Base-by-base conservation (phyloP, 805 yeast genomes). In the Diddensiella santjacobensis region DNA sequence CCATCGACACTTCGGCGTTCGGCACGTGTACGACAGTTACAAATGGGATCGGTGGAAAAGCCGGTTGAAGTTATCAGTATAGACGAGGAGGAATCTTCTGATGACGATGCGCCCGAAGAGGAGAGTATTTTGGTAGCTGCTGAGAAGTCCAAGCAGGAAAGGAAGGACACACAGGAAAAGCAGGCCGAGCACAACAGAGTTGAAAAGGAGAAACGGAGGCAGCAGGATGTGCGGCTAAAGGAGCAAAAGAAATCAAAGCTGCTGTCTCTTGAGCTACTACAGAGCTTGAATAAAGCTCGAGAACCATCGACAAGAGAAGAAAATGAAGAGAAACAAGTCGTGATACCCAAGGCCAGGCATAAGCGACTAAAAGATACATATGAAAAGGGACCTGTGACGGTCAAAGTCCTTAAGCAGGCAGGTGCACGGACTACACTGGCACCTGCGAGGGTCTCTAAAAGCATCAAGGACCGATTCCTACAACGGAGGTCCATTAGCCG, bases 41-140 rank as follows among this genome's bases (percentile, higher is more conserved):
- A n/a, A n/a, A n/a, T n/a, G n/a, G n/a, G n/a, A n/a, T n/a, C n/a
- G n/a, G n/a, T n/a, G n/a, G 26, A 10, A 17, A 37, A 22, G 8
- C 26, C 2, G 8, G 39, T 36, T 8, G 37, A 39, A 15, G 40
- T 17, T n/a, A 8, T 23, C 17, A n/a, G n/a, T 11, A 13, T 17
- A 10, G 41, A 20, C 35, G 41, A 31, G 24, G 42, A 36, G 13
- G 46, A 35, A 24, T 42, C 45, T 31, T 45, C n/a, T n/a, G n/a
- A 43, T 31, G 70, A 66, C 50, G 66, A 60, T 40, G 70, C 70
- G 2, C 70, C 70, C 11, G 70, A 66, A 39, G 70, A 66, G 46
- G 64, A 61, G 38, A 50, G 58, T 6, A 51, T 62, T 41, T 36
- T 44, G 18, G 56, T 47, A 5, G 51, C 66, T 1, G 53, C 56